phyloP scores from a whole-genome alignment of 2,329 filamentous ascomycete genomes.

The Aspergillus piperis region DNA sequence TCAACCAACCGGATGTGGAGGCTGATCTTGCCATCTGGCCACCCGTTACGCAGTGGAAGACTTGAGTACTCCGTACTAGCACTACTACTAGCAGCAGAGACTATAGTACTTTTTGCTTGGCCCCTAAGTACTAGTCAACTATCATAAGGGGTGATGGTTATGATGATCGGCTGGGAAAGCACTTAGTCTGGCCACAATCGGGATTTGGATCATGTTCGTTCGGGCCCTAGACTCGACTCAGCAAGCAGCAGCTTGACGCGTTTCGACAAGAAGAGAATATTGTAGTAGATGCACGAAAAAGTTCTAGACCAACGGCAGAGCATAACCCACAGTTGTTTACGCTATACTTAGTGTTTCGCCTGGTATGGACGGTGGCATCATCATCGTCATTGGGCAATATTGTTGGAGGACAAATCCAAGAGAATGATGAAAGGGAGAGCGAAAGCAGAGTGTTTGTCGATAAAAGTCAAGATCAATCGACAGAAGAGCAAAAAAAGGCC shows the following conservation, averaged over 20 bases:
- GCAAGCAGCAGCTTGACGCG: constrained; percentile 7
- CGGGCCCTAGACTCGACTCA: constrained; percentile 7
- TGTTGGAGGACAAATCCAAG: no score
- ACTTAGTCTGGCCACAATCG: background rate
- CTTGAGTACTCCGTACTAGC: background rate
- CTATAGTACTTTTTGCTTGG: no score
- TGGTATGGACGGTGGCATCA: background rate
- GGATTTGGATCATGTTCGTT: background rate
- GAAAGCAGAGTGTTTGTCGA: no score
- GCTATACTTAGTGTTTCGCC: background rate
- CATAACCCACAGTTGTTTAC: constrained; percentile 19
- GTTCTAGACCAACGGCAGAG: constrained; percentile 23
- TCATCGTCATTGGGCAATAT: background rate
- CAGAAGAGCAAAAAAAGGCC: background rate
- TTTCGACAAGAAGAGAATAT: constrained; percentile 7
- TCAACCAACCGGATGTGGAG: background rate
- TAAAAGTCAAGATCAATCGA: background rate
- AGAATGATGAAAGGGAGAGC: no score
- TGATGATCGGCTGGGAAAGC: background rate
- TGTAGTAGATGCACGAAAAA: constrained; percentile 13
- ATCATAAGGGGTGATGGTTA: background rate
- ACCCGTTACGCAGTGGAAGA: background rate
- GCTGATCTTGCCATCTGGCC: background rate
- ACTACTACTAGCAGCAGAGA: no score
- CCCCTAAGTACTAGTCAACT: no score